Percentiles rank a stretch among this genome's conserved stretches.
These are phyloP conservation scores for Trypanosoma avium DNA, from an alignment of 208 protist genomes.

Conservation along the genomic window DNA sequence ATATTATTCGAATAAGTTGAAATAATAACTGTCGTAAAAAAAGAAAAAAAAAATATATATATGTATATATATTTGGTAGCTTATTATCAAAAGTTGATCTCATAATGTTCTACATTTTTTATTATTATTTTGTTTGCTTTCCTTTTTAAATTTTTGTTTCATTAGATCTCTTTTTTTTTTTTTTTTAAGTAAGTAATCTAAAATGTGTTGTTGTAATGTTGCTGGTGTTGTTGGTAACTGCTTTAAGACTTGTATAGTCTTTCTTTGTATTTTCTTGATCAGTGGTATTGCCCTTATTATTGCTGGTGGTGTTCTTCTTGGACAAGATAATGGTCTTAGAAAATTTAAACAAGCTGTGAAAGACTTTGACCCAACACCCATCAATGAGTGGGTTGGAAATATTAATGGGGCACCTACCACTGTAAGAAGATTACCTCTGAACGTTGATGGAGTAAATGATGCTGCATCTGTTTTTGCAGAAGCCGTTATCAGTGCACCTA, in stretches of 20 bases:
- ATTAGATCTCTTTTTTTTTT: too few relatives aligned
- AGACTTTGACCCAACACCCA: constrained; percentile 13
- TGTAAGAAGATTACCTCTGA: background rate
- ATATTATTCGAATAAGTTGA: too few relatives aligned
- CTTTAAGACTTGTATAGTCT: constrained; percentile 4
- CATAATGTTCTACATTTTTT: background rate
- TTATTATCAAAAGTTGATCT: background rate
- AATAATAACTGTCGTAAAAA: too few relatives aligned
- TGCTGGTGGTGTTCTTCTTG: constrained; percentile 6
- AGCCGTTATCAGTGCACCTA: too few relatives aligned
- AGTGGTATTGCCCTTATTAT: constrained; percentile 17
- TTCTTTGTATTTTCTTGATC: constrained; percentile 13
- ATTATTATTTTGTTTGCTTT: background rate
- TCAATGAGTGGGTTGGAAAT: constrained; percentile 5
- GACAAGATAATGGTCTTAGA: background rate
- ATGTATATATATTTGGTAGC: background rate
- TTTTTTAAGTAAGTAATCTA: background rate
- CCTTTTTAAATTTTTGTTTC: background rate
- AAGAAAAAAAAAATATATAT: background rate
- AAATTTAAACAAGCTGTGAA: constrained; percentile 18
- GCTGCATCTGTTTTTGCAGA: constrained; percentile 1
- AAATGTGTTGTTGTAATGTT: background rate
- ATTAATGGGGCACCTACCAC: background rate
- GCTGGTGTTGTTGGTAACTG: constrained; percentile 2
- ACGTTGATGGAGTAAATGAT: background rate